Evolutionary conservation across 2,329 filamentous ascomycete species (phyloP).

Genomic region (Xylaria sp.): DNA sequence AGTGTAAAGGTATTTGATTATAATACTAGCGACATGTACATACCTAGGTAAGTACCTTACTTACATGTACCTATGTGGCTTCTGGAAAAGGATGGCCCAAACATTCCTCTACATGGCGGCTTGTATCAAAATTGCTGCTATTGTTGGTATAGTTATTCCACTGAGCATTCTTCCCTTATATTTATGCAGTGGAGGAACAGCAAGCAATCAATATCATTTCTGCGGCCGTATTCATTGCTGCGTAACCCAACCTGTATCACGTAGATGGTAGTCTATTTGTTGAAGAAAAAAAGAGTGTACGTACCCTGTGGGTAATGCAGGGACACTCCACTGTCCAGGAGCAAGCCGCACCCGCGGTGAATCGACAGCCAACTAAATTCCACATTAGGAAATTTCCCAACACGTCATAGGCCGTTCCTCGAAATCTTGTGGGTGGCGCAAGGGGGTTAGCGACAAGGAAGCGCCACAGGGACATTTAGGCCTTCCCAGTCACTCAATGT

Average conservation of each 20-base stretch:
- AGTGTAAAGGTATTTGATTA: too few relatives aligned
- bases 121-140: neutral
- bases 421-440: constrained; percentile 24
- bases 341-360: constrained; percentile 12
- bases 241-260: neutral
- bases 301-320: constrained; percentile 7
- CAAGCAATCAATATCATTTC: neutral
- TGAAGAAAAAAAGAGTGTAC: too few relatives aligned
- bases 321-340: neutral
- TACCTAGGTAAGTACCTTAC: neutral
- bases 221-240: neutral
- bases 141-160: neutral
- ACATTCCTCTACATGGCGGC: constrained; percentile 3
- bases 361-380: constrained; percentile 35
- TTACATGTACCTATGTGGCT: neutral
- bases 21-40: too few relatives aligned
- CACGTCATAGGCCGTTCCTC: constrained; percentile 29
- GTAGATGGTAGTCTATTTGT: too few relatives aligned
- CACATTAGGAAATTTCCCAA: constrained; percentile 35
- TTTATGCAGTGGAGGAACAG: neutral
- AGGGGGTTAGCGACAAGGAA: constrained; percentile 22
- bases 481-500: neutral
- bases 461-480: constrained; percentile 21
- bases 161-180: neutral
- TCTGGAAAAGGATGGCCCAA: neutral